These are phyloP conservation scores for Colletotrichum truncatum DNA, from an alignment of 2,329 filamentous ascomycete genomes.

Conservation along the genomic window DNA sequence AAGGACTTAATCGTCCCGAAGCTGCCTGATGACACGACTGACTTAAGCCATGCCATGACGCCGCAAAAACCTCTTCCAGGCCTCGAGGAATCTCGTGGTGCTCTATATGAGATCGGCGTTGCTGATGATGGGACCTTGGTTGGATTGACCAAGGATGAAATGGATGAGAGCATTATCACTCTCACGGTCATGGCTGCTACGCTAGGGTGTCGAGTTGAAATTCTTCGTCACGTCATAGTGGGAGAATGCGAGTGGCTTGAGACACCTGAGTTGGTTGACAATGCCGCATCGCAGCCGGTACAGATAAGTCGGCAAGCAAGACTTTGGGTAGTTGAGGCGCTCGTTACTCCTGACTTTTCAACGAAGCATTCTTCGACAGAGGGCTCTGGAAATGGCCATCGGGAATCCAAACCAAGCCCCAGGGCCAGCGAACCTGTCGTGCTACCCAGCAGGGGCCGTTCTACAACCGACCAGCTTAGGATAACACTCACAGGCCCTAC, in stretches of 20 bases:
- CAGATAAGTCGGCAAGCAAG: slow-evolving; percentile 52
- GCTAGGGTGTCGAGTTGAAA: slow-evolving; percentile 84
- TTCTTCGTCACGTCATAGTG: slow-evolving; percentile 84
- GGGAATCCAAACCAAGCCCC: slow-evolving; percentile 8
- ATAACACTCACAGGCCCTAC: slow-evolving; percentile 90
- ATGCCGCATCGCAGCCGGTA: slow-evolving; percentile 33
- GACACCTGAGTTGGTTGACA: slow-evolving; percentile 40
- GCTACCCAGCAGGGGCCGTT: slow-evolving; percentile 53
- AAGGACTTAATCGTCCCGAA: slow-evolving; percentile 79
- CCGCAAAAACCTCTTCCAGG: slow-evolving; percentile 74
- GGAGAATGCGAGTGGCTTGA: slow-evolving; percentile 84
- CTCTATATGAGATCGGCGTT: slow-evolving; percentile 95
- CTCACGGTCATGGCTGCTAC: slow-evolving; percentile 91
- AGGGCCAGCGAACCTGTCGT: slow-evolving; percentile 21
- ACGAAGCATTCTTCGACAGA: slow-evolving; percentile 35
- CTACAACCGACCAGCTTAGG: slow-evolving; percentile 78
- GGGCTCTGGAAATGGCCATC: slow-evolving; percentile 27
- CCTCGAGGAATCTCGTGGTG: slow-evolving; percentile 91
- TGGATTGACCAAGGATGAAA: slow-evolving; percentile 87
- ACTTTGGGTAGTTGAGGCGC: slow-evolving; percentile 89
- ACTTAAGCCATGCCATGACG: slow-evolving; percentile 55
- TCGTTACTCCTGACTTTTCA: slow-evolving; percentile 79
- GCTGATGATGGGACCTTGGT: slow-evolving; percentile 93
- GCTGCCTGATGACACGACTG: slow-evolving; percentile 71
- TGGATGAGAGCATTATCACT: slow-evolving; percentile 89